These are phyloP conservation scores for Zygoascus hellenicus DNA, from an alignment of 1,139 yeast genomes.

Conservation along the genomic window DNA sequence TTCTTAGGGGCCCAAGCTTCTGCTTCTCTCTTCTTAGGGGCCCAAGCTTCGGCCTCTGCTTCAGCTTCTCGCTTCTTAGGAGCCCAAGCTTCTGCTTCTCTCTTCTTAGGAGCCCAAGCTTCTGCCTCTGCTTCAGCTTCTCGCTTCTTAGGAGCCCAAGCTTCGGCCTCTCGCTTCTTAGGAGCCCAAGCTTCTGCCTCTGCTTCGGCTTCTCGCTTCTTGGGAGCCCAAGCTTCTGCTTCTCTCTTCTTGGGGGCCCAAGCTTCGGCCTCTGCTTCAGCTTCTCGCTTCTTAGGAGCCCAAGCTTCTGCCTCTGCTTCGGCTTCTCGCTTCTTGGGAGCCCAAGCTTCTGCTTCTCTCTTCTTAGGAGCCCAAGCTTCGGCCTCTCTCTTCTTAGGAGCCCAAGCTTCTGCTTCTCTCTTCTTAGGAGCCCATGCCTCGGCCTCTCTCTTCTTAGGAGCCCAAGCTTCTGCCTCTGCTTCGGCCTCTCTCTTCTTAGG, in stretches of 20 bases:
- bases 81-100: slow-evolving; percentile 3
- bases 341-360: slow-evolving; percentile 5
- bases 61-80: too few relatives aligned
- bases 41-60: slow-evolving; percentile 5
- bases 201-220: slow-evolving; percentile 4
- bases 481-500: slow-evolving; percentile 6
- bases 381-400: slow-evolving; percentile 4
- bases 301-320: slow-evolving; percentile 4
- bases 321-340: slow-evolving; percentile 4
- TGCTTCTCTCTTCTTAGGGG: slow-evolving; percentile 4
- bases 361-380: slow-evolving; percentile 5
- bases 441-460: slow-evolving; percentile 6
- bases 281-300: slow-evolving; percentile 6
- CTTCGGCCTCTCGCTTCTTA: slow-evolving; percentile 6
- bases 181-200: slow-evolving; percentile 7
- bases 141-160: slow-evolving; percentile 5
- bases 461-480: slow-evolving; percentile 4
- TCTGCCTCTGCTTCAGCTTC: slow-evolving; percentile 6
- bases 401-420: slow-evolving; percentile 4
- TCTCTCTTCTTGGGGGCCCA: slow-evolving; percentile 3
- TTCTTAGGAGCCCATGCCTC: background rate
- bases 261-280: slow-evolving; percentile 5
- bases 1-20: slow-evolving; percentile 3
- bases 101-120: slow-evolving; percentile 6
- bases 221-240: slow-evolving; percentile 6